Percentiles rank a stretch among this genome's conserved stretches.
Evolutionary conservation across 2,329 filamentous ascomycete species (phyloP).

Genomic region (Aulographum hederae): DNA sequence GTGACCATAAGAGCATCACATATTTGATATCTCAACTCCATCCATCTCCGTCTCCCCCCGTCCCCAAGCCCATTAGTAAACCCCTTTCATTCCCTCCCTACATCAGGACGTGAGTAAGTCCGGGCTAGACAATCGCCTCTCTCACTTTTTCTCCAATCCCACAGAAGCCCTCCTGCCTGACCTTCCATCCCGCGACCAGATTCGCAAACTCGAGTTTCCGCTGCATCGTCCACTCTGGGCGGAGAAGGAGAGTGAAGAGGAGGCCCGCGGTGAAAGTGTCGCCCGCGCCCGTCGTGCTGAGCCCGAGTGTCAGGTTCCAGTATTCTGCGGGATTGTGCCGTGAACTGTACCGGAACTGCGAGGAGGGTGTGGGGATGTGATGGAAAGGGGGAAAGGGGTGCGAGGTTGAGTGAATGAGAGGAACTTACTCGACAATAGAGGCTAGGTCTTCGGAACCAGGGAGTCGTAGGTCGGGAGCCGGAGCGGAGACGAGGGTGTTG

Average conservation of each 20-base stretch:
- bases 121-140: too few species aligned
- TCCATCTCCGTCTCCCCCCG: too few species aligned
- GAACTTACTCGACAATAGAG: slow-evolving; percentile 14
- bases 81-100: too few species aligned
- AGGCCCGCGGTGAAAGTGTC: slow-evolving; percentile 61
- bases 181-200: slow-evolving; percentile 47
- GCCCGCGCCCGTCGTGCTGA: slow-evolving; percentile 52
- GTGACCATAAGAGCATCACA: too few species aligned
- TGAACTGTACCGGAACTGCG: neutral
- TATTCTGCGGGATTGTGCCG: slow-evolving; percentile 37
- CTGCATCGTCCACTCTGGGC: slow-evolving; percentile 26
- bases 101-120: too few species aligned
- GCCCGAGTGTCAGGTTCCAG: slow-evolving; percentile 15
- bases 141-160: slow-evolving; percentile 21
- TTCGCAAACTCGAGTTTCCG: slow-evolving; percentile 42
- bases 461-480: slow-evolving; percentile 32
- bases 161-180: slow-evolving; percentile 46
- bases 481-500: too few species aligned
- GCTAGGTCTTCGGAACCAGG: slow-evolving; percentile 9
- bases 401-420: neutral
- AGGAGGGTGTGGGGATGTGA: neutral
- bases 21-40: too few species aligned
- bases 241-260: slow-evolving; percentile 32
- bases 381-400: neutral
- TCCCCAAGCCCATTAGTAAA: too few species aligned